phyloP scores from a whole-genome alignment of 352 stramenopile species.

The Peronospora belbahrii region DNA sequence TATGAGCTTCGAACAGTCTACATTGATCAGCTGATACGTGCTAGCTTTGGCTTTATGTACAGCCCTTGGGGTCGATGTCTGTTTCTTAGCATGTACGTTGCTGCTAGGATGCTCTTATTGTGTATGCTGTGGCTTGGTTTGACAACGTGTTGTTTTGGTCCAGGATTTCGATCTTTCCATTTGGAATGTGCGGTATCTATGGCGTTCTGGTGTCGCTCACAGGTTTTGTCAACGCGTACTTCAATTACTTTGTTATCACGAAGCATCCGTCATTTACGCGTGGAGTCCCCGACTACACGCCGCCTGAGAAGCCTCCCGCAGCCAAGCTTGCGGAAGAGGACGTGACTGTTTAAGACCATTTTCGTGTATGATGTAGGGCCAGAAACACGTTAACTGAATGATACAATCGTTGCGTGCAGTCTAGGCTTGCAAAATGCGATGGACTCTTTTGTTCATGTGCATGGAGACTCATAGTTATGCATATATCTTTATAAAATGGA shows the following conservation, averaged over 20 bases:
- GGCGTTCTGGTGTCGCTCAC: conserved; percentile 67
- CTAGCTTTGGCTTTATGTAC: conserved; percentile 87
- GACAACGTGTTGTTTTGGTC: neutral
- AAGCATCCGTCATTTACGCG: conserved; percentile 84
- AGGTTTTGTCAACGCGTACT: conserved; percentile 83
- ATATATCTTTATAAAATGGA: conserved; percentile 31
- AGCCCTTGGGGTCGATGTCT: conserved; percentile 81
- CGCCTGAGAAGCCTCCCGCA: conserved; percentile 43
- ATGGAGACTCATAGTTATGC: conserved; percentile 12
- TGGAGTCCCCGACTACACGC: conserved; percentile 75
- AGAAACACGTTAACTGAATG: conserved; percentile 1
- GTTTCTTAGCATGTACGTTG: conserved; percentile 76
- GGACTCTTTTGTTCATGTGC: conserved; percentile 2
- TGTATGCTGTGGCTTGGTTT: neutral
- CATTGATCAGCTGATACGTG: conserved; percentile 61
- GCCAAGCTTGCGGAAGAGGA: conserved; percentile 29
- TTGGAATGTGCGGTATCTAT: conserved; percentile 80
- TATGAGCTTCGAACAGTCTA: conserved; percentile 74
- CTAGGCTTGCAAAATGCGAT: conserved; percentile 1
- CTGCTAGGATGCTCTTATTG: neutral
- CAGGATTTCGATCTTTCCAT: conserved; percentile 86
- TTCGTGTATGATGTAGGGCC: conserved; percentile 10
- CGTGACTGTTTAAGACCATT: conserved; percentile 28
- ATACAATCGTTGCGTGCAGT: neutral
- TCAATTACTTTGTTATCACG: conserved; percentile 87